Conservation (phyloP, 148 eudicot genomes). For the Rhododendron vialii region DNA sequence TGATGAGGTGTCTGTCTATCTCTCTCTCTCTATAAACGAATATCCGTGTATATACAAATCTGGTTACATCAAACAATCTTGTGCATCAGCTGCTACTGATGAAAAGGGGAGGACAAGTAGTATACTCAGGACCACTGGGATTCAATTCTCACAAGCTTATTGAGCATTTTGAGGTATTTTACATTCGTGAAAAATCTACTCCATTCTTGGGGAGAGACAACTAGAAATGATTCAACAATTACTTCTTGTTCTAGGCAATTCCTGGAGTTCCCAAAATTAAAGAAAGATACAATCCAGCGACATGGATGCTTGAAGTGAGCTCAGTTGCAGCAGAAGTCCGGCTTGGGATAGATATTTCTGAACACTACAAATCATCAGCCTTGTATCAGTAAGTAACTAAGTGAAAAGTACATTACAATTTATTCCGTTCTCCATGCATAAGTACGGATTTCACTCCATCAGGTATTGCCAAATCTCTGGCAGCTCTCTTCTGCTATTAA, state of each 20-base stretch:
- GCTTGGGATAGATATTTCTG: slow-evolving; percentile 32
- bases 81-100: slow-evolving; percentile 27
- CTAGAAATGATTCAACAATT: neutral
- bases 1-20: slow-evolving; percentile 32
- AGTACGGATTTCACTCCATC: neutral
- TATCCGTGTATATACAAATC: neutral
- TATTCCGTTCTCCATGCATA: neutral
- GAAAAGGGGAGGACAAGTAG: slow-evolving; percentile 40
- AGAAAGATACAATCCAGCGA: slow-evolving; percentile 49
- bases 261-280: slow-evolving; percentile 39
- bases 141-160: slow-evolving; percentile 33
- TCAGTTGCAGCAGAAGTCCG: slow-evolving; percentile 29
- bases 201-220: neutral
- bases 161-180: slow-evolving; percentile 38
- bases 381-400: slow-evolving; percentile 29
- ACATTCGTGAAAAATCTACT: neutral
- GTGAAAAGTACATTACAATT: neutral
- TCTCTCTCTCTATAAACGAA: neutral
- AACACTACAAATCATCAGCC: slow-evolving; percentile 28
- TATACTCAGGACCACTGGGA: slow-evolving; percentile 42
- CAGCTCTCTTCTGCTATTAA: neutral
- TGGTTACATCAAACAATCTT: neutral
- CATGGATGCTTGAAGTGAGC: slow-evolving; percentile 58
- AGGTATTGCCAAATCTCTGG: neutral
- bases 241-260: slow-evolving; percentile 17